Conservation (phyloP, 192 early-diverging fungal species). For the Mortierella antarctica region DNA sequence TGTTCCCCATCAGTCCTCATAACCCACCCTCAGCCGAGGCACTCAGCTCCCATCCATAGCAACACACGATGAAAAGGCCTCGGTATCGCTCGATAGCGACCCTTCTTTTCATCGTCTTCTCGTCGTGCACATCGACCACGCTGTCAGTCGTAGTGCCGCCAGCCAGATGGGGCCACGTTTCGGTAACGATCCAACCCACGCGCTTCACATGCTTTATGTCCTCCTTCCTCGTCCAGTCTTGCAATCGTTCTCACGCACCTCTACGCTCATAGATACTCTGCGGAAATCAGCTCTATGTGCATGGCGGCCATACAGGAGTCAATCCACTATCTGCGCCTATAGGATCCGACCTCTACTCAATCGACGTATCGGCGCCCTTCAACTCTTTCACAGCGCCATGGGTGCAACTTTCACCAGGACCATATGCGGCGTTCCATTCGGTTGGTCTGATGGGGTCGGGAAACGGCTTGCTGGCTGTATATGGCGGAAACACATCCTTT, state of each 20-base stretch:
- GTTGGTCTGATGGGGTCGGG: slow-evolving; percentile 15
- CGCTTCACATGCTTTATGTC: background rate
- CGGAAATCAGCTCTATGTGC: slow-evolving; percentile 31
- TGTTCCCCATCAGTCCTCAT: too few species aligned
- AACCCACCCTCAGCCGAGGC: too few species aligned
- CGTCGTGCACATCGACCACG: background rate
- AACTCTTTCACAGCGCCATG: slow-evolving; percentile 39
- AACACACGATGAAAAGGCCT: too few species aligned
- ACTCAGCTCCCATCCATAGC: too few species aligned
- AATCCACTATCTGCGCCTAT: slow-evolving; percentile 38
- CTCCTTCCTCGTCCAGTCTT: background rate
- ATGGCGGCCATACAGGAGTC: slow-evolving; percentile 48
- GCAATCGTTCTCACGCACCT: background rate
- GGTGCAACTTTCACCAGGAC: slow-evolving; percentile 39
- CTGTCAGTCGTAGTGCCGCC: slow-evolving; percentile 26
- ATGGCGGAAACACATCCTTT: slow-evolving; percentile 48
- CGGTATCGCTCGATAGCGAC: background rate
- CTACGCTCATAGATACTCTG: slow-evolving; percentile 19
- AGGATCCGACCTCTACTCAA: slow-evolving; percentile 41
- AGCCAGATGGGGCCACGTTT: slow-evolving; percentile 43
- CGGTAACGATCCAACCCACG: slow-evolving; percentile 3
- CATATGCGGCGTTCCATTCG: slow-evolving; percentile 42
- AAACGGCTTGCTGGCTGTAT: slow-evolving; percentile 33
- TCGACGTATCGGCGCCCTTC: slow-evolving; percentile 40
- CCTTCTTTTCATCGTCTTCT: background rate